Evolutionary conservation across 2,329 filamentous ascomycete genomes (phyloP).

Genomic region (Hypoxylon sp.): DNA sequence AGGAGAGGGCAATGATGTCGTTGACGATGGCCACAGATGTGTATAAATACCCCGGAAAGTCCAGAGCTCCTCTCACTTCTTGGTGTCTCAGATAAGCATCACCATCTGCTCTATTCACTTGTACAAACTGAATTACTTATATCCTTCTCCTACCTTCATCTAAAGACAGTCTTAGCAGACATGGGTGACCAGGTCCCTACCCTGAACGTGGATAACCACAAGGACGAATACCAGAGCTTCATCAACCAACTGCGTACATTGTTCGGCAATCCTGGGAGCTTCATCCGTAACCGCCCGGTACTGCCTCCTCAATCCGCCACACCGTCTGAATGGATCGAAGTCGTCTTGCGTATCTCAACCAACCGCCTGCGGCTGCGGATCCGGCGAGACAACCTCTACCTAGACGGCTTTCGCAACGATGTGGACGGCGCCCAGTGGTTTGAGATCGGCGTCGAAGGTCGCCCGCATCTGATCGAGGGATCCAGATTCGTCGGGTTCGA

Average conservation of each 20-base stretch:
- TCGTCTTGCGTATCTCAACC: not conserved
- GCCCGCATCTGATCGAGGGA: not conserved
- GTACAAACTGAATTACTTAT: not conserved
- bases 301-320: not conserved
- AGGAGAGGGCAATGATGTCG: not conserved
- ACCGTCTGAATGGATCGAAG: not conserved
- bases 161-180: not conserved
- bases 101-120: not conserved
- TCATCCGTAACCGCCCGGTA: not conserved
- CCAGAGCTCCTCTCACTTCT: not conserved
- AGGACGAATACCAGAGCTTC: not conserved
- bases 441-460: not conserved
- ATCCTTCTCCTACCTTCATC: not conserved
- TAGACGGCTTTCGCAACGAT: not conserved
- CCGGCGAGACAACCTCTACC: not conserved
- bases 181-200: not conserved
- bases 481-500: constrained; percentile 1
- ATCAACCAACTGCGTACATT: not conserved
- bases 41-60: not conserved
- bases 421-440: not conserved
- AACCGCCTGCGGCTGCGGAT: not conserved
- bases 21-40: not conserved
- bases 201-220: not conserved
- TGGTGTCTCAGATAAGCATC: not conserved
- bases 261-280: not conserved